Conservation (phyloP, 2,329 filamentous ascomycete species). For the Lachnellula willkommii region DNA sequence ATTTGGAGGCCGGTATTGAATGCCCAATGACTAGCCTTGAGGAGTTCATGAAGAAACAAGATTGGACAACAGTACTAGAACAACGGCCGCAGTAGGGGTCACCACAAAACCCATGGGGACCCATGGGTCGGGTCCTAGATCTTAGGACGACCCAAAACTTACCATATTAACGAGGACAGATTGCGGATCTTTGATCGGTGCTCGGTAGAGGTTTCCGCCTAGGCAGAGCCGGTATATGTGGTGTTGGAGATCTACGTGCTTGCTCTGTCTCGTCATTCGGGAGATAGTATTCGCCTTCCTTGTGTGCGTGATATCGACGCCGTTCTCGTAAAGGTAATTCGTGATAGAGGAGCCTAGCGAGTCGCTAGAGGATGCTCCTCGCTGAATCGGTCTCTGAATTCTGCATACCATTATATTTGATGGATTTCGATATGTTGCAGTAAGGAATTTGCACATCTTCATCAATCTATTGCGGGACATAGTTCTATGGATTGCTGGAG, state of each 20-base stretch:
- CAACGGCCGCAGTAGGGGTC: too few relatives aligned
- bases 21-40: constrained; percentile 12
- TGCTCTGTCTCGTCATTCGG: constrained; percentile 30
- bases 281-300: constrained; percentile 37
- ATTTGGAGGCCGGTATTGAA: background rate
- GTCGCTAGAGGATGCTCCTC: background rate
- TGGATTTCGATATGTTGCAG: background rate
- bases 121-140: too few relatives aligned
- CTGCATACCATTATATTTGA: background rate
- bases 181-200: constrained; percentile 29
- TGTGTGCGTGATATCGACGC: constrained; percentile 44
- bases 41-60: constrained; percentile 14
- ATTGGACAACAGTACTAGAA: constrained; percentile 36
- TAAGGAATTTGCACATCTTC: background rate
- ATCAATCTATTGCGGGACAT: background rate
- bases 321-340: constrained; percentile 37
- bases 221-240: constrained; percentile 25
- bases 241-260: constrained; percentile 28
- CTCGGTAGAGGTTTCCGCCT: constrained; percentile 23
- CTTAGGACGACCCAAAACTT: too few relatives aligned
- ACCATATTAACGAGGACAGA: constrained; percentile 29
- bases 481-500: background rate
- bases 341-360: constrained; percentile 33
- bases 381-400: background rate
- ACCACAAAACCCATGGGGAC: too few relatives aligned